phyloP scores from a whole-genome alignment of 129 eudicot species.

The Glebionis coronaria region DNA sequence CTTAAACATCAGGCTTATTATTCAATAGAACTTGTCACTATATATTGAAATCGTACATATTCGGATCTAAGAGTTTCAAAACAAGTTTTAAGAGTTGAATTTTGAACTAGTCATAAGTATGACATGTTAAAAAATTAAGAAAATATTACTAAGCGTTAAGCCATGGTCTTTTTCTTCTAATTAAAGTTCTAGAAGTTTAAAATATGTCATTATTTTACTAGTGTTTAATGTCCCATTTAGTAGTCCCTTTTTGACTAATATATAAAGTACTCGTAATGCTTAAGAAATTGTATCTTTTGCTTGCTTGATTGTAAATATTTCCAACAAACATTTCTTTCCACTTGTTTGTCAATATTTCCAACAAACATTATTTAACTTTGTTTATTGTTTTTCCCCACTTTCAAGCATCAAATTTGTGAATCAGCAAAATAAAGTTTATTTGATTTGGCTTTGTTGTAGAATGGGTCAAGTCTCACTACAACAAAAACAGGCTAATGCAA shows the following conservation, averaged over 20 bases:
- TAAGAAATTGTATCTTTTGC: conserved; percentile 1
- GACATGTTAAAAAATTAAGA: too few species aligned
- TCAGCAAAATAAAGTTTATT: too few species aligned
- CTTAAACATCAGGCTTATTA: not conserved
- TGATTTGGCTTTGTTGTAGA: too few species aligned
- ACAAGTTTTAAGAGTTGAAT: not conserved
- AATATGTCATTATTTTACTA: not conserved
- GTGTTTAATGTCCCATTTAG: not conserved
- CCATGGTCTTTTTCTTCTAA: not conserved
- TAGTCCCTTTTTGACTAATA: conserved; percentile 17
- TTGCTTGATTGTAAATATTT: conserved; percentile 3
- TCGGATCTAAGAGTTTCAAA: not conserved
- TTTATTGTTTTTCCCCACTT: not conserved
- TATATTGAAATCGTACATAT: not conserved
- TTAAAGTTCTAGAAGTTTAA: conserved; percentile 30
- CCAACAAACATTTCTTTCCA: not conserved
- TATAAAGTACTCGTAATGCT: conserved; percentile 1
- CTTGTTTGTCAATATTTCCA: too few species aligned
- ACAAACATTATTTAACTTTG: too few species aligned
- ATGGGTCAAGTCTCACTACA: too few species aligned
- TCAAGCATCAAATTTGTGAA: too few species aligned
- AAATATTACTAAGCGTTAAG: not conserved
- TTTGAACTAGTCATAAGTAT: conserved; percentile 1
- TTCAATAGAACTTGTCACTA: too few species aligned
- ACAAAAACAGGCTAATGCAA: too few species aligned